Evolutionary conservation across 306 rosid genomes (phyloP), one percentile per base, ranked within the genome.

Genomic region (Abrus precatorius): DNA sequence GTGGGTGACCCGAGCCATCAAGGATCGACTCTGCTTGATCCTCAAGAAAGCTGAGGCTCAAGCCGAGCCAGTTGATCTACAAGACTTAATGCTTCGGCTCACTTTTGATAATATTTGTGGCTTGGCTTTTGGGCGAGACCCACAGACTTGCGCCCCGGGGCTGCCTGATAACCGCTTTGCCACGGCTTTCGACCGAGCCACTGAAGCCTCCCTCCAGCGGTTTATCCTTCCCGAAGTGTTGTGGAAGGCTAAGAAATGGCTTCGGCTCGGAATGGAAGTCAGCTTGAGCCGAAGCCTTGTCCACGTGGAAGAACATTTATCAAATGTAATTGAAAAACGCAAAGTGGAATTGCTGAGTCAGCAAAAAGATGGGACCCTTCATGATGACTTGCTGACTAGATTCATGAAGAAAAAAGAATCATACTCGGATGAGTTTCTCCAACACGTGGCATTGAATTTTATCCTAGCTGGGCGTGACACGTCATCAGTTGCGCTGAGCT

Each of bases 381-480:
- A 91, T 8, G 98, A 95, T 57, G 98, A 95, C 63, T 44, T 95
- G 84, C 60, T 95, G 14, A 91, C 98, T 0, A 87, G 98, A 78
- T 95, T 95, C 77, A 92, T 95, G 97, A 92, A 73, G 89, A 94
- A 91, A 59, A 95, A 92, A 7, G 97, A 92, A 50, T 84, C 84
- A 43, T 95, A 92, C 88, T 75, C 98, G 0, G 90, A 91, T 62
- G 34, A 81, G 29, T 92, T 92, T 49, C 94, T 95, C 0, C 93
- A 89, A 75, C 90, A 92, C 5, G 98, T 95, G 91, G 95, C 98
- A 0, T 82, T 95, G 72, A 95, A 95, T 20, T 95, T 95, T 83
- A 95, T 95, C 95, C 83, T 95, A 69, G 98, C 98, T 80, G 98
- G 98, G 77, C 95, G 98, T 0, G 98, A 95, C 91, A 95, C 98